These are phyloP conservation scores for Zhuliangozyma parablackwelliae DNA, from an alignment of 1,139 yeast genomes.

Conservation along the genomic window DNA sequence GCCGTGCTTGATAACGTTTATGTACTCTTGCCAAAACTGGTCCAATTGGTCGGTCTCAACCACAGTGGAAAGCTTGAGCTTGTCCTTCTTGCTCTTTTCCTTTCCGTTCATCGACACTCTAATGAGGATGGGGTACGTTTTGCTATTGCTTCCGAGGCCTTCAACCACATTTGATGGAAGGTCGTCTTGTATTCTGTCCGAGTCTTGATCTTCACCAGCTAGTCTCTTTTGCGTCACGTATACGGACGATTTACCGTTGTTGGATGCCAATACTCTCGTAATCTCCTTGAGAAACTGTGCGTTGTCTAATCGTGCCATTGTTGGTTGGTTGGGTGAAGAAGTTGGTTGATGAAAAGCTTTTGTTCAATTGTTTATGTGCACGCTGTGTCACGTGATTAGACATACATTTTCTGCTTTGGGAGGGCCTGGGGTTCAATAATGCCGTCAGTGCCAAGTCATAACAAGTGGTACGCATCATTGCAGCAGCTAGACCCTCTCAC, in stretches of 20 bases:
- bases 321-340: neutral
- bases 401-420: no score
- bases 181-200: conserved; percentile 13
- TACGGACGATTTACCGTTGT: conserved; percentile 38
- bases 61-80: conserved; percentile 58
- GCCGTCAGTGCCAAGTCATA: no score
- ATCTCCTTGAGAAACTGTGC: conserved; percentile 33
- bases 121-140: conserved; percentile 45
- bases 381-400: no score
- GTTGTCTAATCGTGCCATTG: conserved; percentile 38
- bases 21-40: conserved; percentile 65
- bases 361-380: no score
- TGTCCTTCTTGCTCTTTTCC: conserved; percentile 24
- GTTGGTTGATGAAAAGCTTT: no score
- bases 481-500: no score
- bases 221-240: conserved; percentile 43
- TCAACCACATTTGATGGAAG: conserved; percentile 35
- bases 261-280: conserved; percentile 21
- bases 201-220: conserved; percentile 13
- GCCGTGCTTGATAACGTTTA: conserved; percentile 57
- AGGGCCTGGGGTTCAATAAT: no score
- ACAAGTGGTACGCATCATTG: no score
- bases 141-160: conserved; percentile 1
- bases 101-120: conserved; percentile 58
- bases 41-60: conserved; percentile 56